phyloP scores from a whole-genome alignment of 1,139 yeast genomes.

The Hansenula lynferdii region DNA sequence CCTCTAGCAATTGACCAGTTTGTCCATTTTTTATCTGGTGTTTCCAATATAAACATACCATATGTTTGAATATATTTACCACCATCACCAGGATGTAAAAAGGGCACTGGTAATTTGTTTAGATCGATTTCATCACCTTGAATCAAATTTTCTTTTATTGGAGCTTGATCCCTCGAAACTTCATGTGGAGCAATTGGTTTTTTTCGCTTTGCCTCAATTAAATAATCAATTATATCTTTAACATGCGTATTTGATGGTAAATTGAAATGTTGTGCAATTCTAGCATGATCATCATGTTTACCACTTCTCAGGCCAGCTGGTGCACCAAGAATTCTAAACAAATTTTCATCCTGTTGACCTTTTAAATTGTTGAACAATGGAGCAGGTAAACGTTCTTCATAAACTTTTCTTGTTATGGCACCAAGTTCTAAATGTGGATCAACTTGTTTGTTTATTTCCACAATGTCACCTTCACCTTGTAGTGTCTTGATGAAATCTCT shows the following conservation, averaged over 20 bases:
- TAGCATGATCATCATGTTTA: constrained; percentile 17
- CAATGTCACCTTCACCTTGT: constrained; percentile 17
- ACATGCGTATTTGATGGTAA: constrained; percentile 17
- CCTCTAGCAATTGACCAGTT: constrained; percentile 24
- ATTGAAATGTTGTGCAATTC: constrained; percentile 21
- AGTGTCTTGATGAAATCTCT: constrained; percentile 20
- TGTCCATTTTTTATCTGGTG: constrained; percentile 22
- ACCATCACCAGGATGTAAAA: constrained; percentile 18
- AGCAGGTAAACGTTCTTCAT: constrained; percentile 16
- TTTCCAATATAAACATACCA: constrained; percentile 21
- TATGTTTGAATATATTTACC: constrained; percentile 22
- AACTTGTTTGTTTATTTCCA: constrained; percentile 17
- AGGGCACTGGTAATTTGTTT: constrained; percentile 15
- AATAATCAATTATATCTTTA: constrained; percentile 15
- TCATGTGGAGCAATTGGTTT: constrained; percentile 12
- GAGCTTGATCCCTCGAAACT: constrained; percentile 10
- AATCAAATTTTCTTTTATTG: constrained; percentile 14
- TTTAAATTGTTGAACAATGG: constrained; percentile 20
- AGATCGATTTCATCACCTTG: constrained; percentile 16
- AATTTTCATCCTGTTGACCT: constrained; percentile 13
- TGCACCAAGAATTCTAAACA: constrained; percentile 18
- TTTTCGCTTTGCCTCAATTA: constrained; percentile 13
- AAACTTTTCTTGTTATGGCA: constrained; percentile 20
- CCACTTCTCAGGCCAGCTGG: constrained; percentile 14
- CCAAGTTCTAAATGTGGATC: constrained; percentile 21